Base-by-base conservation (phyloP, 345 rosid species). In the Camelina sativa region DNA sequence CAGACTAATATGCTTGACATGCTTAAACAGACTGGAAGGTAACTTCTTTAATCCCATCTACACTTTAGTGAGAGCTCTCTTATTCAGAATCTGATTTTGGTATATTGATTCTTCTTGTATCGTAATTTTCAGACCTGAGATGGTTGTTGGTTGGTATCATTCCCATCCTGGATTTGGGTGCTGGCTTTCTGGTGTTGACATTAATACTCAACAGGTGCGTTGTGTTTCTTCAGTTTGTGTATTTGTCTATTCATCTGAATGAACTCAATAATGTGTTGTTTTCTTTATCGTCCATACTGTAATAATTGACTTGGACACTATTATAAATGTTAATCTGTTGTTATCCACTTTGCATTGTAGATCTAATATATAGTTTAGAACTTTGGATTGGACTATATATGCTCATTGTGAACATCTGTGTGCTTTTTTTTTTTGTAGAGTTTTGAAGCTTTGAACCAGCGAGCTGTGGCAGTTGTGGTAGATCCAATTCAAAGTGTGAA, bases 141-240 rank as follows among this genome's bases (percentile, higher is more conserved):
- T 95, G 99, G 99, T 95, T 59, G 99, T 95, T 34, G 99, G 97
- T 3, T 95, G 99, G 99, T 95, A 92, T 84, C 99, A 95, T 76
- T 92, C 99, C 0, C 99, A 95, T 84, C 99, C 97, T 77, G 99
- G 99, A 79, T 95, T 95, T 80, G 99, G 99, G 19, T 95, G 97
- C 82, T 95, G 99, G 99, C 97, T 95, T 34, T 95, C 99, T 57
- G 99, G 99, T 1, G 99, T 95, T 48, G 99, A 95, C 86, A 92
- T 95, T 76, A 95, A 92, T 74, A 92, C 99, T 1, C 99, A 95
- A 76, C 97, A 92, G 97, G 99, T 91, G 43, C 9, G n/a, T 63
- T 11, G 5, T 51, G 17, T 58, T 57, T 48, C 0, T 15, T 44
- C 40, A 20, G 13, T 63, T 62, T 60, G 7, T 8, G 7, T 71